A percentile compares a stretch with the other conserved stretches of the same genome.
These are phyloP conservation scores for Hymenoscyphus infarciens DNA, from an alignment of 2,329 filamentous ascomycete genomes.

Conservation along the genomic window DNA sequence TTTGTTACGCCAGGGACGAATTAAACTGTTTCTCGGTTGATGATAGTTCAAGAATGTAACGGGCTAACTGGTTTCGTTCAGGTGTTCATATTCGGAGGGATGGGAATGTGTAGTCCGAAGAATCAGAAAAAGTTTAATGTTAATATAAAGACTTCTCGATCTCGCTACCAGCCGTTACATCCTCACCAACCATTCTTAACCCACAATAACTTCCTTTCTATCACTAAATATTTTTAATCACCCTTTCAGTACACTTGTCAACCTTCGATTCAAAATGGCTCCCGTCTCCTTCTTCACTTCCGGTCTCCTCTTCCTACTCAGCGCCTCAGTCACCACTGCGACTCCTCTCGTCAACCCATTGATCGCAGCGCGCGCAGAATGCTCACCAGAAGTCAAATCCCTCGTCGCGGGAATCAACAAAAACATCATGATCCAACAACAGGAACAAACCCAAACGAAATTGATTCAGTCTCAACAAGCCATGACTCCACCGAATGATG, in stretches of 20 bases:
- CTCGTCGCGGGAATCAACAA: constrained; percentile 21
- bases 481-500: neutral
- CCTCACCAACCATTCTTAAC: neutral
- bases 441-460: constrained; percentile 18
- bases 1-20: too few relatives aligned
- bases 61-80: too few relatives aligned
- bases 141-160: neutral
- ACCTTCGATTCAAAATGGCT: neutral
- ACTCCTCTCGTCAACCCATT: neutral
- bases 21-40: neutral
- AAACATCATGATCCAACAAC: constrained; percentile 20
- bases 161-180: neutral
- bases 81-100: too few relatives aligned
- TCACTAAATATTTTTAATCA: neutral
- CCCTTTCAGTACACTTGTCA: neutral
- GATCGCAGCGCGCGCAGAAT: constrained; percentile 9
- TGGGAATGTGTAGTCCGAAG: too few relatives aligned
- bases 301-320: neutral
- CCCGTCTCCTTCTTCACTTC: neutral
- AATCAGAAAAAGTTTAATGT: too few relatives aligned
- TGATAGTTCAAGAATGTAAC: neutral
- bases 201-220: neutral
- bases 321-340: neutral
- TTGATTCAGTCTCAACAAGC: constrained; percentile 13
- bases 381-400: constrained; percentile 12